Conservation (phyloP, 2,329 filamentous ascomycete genomes). For the Fusarium nisikadoi region DNA sequence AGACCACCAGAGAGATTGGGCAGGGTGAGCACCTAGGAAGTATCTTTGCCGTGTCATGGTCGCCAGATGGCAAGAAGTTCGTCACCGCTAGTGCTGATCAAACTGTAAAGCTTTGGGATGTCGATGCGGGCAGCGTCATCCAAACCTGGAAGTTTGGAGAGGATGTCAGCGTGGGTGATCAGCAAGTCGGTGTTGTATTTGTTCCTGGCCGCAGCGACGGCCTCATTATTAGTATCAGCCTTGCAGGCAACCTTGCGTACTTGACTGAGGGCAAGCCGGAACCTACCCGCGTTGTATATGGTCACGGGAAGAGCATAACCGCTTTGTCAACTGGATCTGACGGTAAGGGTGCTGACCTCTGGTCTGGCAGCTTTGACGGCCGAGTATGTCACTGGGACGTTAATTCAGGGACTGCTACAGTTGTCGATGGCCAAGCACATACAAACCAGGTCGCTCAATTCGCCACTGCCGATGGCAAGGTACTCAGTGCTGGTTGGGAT, state of each 20-base stretch:
- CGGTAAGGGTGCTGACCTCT: constrained; percentile 72
- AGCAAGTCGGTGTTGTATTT: constrained; percentile 96
- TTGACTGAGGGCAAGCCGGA: constrained; percentile 76
- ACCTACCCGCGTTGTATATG: constrained; percentile 79
- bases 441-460: constrained; percentile 88
- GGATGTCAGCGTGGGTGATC: constrained; percentile 78
- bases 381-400: constrained; percentile 87
- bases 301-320: constrained; percentile 92
- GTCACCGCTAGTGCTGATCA: constrained; percentile 94
- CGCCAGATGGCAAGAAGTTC: constrained; percentile 83
- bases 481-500: constrained; percentile 95
- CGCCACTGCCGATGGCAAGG: constrained; percentile 67
- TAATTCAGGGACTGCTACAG: constrained; percentile 72
- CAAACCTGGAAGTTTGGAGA: constrained; percentile 91
- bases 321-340: constrained; percentile 65
- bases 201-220: constrained; percentile 84
- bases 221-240: constrained; percentile 87
- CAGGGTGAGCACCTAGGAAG: constrained; percentile 90
- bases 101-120: constrained; percentile 95
- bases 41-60: constrained; percentile 93
- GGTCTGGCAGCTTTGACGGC: constrained; percentile 93
- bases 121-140: constrained; percentile 77
- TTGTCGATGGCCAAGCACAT: constrained; percentile 83
- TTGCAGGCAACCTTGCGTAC: constrained; percentile 92
- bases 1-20: constrained; percentile 79